Evolutionary conservation across 2,329 filamentous ascomycete species (phyloP), one percentile per base, ranked within the genome.

Genomic region (Trichophyton mentagrophytes): DNA sequence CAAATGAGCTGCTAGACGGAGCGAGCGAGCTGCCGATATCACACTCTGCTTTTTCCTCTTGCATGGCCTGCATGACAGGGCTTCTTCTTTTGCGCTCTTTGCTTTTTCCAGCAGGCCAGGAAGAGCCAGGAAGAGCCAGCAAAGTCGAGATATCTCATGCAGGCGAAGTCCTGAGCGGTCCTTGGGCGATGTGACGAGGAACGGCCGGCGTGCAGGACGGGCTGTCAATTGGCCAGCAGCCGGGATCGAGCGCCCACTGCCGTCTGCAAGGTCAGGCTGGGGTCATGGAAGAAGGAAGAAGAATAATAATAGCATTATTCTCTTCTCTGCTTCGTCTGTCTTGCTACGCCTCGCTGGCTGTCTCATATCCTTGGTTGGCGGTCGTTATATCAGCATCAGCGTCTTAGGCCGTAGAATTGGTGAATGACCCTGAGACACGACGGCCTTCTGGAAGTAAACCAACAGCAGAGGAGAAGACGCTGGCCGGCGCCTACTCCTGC

Each of bases 141-240:
- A 13, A 38, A 13, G 3, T 4, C 33, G 33, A 38, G 33, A 38
- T 9, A 38, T 38, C 33, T 38, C 33, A 47, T 47, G 44, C 44
- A 47, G 20, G 44, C 44, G 46, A 51, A 17, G 20, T 22, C 20
- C 20, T 22, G 30, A 49, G 44, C 20, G 44, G 42, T 47, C 44
- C 44, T 20, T 44, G 49, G 49, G 11, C 25, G 49, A 55, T 55
- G 49, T 55, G 51, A 55, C 51, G 25, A 55, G 51, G 51, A 55
- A 55, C 51, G 27, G 51, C 27, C 15, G n/a, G 27, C 51, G 27
- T 36, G 51, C 51, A 55, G 15, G 27, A 55, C n/a, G 15, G 20
- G 11, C 11, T 30, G n/a, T 15, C 51, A 36, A 55, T 55, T 55
- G 51, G 51, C 51, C 51, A 55, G 51, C 27, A 30, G 46, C 46